A percentile compares a stretch with the other conserved stretches of the same genome.
phyloP scores from a whole-genome alignment of 106 monocot genomes.

The Triglochin maritima region DNA sequence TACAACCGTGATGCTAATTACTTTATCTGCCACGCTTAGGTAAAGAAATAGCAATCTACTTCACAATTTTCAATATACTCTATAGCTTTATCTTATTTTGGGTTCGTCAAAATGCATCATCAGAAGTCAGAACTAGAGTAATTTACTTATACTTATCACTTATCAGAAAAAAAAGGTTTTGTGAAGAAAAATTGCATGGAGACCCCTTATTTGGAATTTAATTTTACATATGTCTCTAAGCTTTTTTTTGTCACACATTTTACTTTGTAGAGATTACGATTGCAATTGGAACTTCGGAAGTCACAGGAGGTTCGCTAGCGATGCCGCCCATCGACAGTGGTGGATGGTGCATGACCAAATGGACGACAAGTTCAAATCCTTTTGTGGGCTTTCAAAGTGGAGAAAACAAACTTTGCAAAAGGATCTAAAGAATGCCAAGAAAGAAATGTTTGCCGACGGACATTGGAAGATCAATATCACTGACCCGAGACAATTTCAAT shows the following conservation, averaged over 20 bases:
- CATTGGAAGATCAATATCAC: slow-evolving; percentile 45
- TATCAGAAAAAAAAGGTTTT: too few relatives aligned
- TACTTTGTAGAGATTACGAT: slow-evolving; percentile 42
- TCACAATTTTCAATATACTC: too few relatives aligned
- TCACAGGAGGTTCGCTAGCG: slow-evolving; percentile 56
- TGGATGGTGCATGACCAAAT: slow-evolving; percentile 66
- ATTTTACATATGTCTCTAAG: background rate
- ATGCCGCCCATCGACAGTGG: slow-evolving; percentile 58
- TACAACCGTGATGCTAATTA: too few relatives aligned
- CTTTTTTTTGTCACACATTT: background rate
- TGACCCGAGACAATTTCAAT: slow-evolving; percentile 1
- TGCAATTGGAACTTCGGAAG: slow-evolving; percentile 65
- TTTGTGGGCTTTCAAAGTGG: slow-evolving; percentile 31
- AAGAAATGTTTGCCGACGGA: slow-evolving; percentile 22
- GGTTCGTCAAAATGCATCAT: too few relatives aligned
- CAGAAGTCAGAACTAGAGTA: too few relatives aligned
- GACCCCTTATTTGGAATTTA: too few relatives aligned
- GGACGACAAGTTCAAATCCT: slow-evolving; percentile 24
- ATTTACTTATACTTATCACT: too few relatives aligned
- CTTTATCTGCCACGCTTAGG: too few relatives aligned
- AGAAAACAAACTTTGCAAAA: slow-evolving; percentile 32
- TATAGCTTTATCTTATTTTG: too few relatives aligned
- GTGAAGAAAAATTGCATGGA: too few relatives aligned
- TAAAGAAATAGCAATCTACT: too few relatives aligned
- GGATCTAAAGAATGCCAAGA: slow-evolving; percentile 35